Base-by-base conservation (phyloP, 495 filamentous ascomycete genomes). In the Podospora bellae-mahoneyi region DNA sequence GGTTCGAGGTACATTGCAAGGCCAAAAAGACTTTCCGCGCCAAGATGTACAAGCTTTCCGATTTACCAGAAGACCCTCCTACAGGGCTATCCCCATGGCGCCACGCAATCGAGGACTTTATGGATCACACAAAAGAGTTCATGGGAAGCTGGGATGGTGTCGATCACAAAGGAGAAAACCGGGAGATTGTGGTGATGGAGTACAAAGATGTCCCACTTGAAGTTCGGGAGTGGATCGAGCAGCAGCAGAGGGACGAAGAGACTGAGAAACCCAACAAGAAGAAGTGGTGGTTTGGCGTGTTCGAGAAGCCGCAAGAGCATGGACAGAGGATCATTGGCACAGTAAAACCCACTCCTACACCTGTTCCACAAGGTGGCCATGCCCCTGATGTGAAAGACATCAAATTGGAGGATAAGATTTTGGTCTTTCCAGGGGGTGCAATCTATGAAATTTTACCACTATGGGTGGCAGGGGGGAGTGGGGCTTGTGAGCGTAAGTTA, bases 141-240 rank as follows among this genome's bases (percentile, higher is more conserved):
- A 28, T 63, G 13, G 77, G 77, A 26, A 73, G 64, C 39, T 79
- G 73, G 75, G 75, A 78, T 62, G 77, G 77, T 27, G 75, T 78
- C 27, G 76, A 78, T 59, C 72, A 76, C 60, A 76, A 77, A 65
- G 75, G 71, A 7, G 20, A 69, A 32, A 66, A 77, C 39, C 66
- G 77, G 56, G 76, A 79, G 66, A 57, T 77, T 26, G 67, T 77
- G 6, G 71, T 78, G 28, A 77, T 79, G 73, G 75, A 79, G 62
- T 79, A 70, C 59, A 62, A 55, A n/a, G 76, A 75, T 53, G 75
- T 77, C 54, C 77, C 76, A 16, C 54, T 34, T 0, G 23, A 62
- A 4, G 77, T 76, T 27, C 26, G 67, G 27, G 27, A 66, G 13
- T 79, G 76, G 76, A 78, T 79, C 26, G 75, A 79, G 65, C 66